Conservation (phyloP, 2,329 filamentous ascomycete genomes). For the Tolypocladium cylindrosporum region DNA sequence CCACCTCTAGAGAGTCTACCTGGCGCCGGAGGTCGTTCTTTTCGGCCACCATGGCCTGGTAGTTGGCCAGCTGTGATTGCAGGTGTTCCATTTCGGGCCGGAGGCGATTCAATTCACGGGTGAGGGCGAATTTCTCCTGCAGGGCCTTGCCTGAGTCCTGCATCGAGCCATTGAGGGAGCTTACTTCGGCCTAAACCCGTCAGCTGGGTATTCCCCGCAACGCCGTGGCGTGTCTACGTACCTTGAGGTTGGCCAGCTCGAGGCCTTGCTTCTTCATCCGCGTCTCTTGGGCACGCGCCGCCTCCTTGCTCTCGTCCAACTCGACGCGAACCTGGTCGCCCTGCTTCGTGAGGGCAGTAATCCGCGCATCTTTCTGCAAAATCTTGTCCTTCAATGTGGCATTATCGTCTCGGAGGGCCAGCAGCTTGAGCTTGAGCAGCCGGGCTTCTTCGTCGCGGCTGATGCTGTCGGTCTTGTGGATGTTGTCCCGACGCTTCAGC, state of each 20-base stretch:
- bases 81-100: conserved; percentile 49
- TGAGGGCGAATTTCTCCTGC: conserved; percentile 44
- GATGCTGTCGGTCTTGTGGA: conserved; percentile 56
- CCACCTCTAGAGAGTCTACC: conserved; percentile 64
- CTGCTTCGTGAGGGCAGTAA: conserved; percentile 35
- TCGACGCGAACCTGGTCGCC: conserved; percentile 29
- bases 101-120: conserved; percentile 39
- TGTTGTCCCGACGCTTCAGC: conserved; percentile 55
- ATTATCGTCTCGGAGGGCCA: conserved; percentile 68
- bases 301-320: conserved; percentile 32
- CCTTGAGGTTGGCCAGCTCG: conserved; percentile 38
- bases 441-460: conserved; percentile 67
- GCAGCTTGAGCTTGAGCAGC: conserved; percentile 55
- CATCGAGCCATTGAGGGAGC: conserved; percentile 55
- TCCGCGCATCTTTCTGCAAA: conserved; percentile 46
- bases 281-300: conserved; percentile 33
- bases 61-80: conserved; percentile 41
- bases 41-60: conserved; percentile 63
- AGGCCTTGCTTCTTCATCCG: conserved; percentile 37
- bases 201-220: not conserved
- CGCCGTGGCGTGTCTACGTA: conserved; percentile 13
- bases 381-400: conserved; percentile 56
- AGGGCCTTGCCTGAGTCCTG: conserved; percentile 63
- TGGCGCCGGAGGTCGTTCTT: conserved; percentile 74
- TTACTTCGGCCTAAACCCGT: conserved; percentile 53